Percentiles rank a stretch among this genome's conserved stretches.
phyloP scores from a whole-genome alignment of 169 alveolate species.

The Plasmodium falciparum region DNA sequence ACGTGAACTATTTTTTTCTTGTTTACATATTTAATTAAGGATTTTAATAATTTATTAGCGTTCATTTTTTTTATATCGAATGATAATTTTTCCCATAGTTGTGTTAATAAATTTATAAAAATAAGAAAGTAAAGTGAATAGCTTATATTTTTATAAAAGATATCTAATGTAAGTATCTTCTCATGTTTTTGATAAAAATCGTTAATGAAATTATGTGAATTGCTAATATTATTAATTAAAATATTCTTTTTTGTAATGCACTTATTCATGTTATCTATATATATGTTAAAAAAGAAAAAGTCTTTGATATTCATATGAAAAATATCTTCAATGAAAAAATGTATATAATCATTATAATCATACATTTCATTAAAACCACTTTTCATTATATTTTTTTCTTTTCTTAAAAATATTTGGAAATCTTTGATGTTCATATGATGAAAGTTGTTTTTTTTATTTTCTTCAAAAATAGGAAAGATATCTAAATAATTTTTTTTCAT shows the following conservation, averaged over 20 bases:
- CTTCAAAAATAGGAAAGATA: conserved; percentile 2
- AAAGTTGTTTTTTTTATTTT: neutral
- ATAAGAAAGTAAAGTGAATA: conserved; percentile 35
- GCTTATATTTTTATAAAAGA: conserved; percentile 26
- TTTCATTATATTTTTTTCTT: conserved; percentile 26
- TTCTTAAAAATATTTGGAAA: conserved; percentile 34
- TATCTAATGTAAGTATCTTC: conserved; percentile 20
- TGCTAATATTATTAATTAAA: conserved; percentile 30
- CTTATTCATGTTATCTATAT: conserved; percentile 36
- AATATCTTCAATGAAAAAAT: conserved; percentile 8
- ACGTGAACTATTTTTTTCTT: neutral
- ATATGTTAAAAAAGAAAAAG: conserved; percentile 33
- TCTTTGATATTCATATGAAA: conserved; percentile 15
- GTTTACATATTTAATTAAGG: conserved; percentile 4
- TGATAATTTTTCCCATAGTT: conserved; percentile 3
- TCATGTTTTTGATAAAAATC: conserved; percentile 48
- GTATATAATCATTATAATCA: conserved; percentile 44
- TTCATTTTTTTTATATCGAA: neutral
- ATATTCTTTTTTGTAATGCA: conserved; percentile 25
- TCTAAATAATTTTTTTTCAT: conserved; percentile 30
- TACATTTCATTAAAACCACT: conserved; percentile 47
- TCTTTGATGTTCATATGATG: neutral
- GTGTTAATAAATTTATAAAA: conserved; percentile 28
- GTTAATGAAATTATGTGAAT: conserved; percentile 22
- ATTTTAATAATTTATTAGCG: neutral